phyloP scores from a whole-genome alignment of 1,284 basidiomycete species.

The Volvariella volvacea region DNA sequence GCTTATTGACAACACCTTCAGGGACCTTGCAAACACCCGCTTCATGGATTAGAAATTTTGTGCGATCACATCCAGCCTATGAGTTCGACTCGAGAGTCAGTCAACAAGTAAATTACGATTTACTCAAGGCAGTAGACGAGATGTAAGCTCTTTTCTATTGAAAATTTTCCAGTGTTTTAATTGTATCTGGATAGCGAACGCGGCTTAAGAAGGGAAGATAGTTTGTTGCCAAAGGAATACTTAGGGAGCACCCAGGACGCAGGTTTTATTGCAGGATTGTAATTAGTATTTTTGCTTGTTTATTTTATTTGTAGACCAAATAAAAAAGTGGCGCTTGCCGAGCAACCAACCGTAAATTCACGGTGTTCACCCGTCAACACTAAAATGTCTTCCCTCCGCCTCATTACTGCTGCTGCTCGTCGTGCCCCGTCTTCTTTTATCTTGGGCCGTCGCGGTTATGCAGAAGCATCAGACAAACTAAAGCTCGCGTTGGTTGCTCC shows the following conservation, averaged over 20 bases:
- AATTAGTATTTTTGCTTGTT: constrained; percentile 3
- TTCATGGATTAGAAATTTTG: constrained; percentile 90
- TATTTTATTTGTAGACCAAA: background rate
- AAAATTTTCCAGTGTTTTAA: background rate
- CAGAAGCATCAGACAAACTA: constrained; percentile 82
- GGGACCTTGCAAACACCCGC: constrained; percentile 87
- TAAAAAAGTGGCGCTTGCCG: constrained; percentile 21
- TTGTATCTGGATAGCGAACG: constrained; percentile 46
- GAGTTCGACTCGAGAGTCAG: constrained; percentile 87
- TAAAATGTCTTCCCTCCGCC: constrained; percentile 71
- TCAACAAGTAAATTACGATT: constrained; percentile 92
- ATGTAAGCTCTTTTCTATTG: constrained; percentile 53
- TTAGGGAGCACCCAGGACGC: constrained; percentile 39
- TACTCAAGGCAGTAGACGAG: constrained; percentile 86
- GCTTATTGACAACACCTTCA: constrained; percentile 19
- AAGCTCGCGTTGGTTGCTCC: constrained; percentile 87
- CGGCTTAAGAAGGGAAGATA: constrained; percentile 57
- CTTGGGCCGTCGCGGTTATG: constrained; percentile 74
- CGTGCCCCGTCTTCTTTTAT: constrained; percentile 47
- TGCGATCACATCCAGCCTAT: constrained; percentile 86
- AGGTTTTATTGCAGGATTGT: constrained; percentile 29
- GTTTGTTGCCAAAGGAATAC: constrained; percentile 57
- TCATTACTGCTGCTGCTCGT: constrained; percentile 57
- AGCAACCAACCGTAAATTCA: constrained; percentile 32
- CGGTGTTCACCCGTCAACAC: constrained; percentile 21